Conservation (phyloP, 2,329 filamentous ascomycete species). For the Stemphylium vesicarium region DNA sequence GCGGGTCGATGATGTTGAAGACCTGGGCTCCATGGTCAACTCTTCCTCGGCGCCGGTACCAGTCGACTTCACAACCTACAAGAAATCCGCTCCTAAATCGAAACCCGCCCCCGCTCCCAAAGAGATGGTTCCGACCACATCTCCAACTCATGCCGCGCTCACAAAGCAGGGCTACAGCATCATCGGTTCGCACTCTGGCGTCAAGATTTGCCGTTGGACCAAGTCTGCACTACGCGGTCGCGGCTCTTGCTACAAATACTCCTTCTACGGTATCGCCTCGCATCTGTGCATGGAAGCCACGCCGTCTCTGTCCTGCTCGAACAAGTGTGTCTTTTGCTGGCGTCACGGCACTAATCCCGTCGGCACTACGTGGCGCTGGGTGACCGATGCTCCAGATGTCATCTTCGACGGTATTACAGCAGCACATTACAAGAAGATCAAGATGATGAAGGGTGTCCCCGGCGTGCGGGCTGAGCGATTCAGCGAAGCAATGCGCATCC, state of each 20-base stretch:
- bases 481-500: constrained; percentile 88
- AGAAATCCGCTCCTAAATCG: constrained; percentile 55
- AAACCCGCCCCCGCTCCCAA: constrained; percentile 63
- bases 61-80: constrained; percentile 84
- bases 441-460: constrained; percentile 92
- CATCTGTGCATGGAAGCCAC: constrained; percentile 99
- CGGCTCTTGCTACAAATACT: constrained; percentile 97
- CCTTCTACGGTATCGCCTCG: constrained; percentile 94
- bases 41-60: constrained; percentile 62
- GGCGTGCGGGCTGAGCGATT: constrained; percentile 92
- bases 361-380: constrained; percentile 95
- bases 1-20: constrained; percentile 79
- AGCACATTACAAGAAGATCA: constrained; percentile 96
- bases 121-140: constrained; percentile 92
- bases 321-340: constrained; percentile 99
- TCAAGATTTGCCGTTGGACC: constrained; percentile 98
- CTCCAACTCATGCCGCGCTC: constrained; percentile 84
- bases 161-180: constrained; percentile 98
- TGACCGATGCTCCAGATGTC: constrained; percentile 85
- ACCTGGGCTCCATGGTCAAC: constrained; percentile 72
- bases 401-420: constrained; percentile 92
- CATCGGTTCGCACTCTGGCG: constrained; percentile 91
- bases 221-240: constrained; percentile 93
- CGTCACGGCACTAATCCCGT: constrained; percentile 97
- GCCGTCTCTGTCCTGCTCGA: constrained; percentile 91